Evolutionary conservation across 768 basidiomycete genomes (phyloP), one percentile per base, ranked within the genome.

Genomic region (Lactifluus volemus): DNA sequence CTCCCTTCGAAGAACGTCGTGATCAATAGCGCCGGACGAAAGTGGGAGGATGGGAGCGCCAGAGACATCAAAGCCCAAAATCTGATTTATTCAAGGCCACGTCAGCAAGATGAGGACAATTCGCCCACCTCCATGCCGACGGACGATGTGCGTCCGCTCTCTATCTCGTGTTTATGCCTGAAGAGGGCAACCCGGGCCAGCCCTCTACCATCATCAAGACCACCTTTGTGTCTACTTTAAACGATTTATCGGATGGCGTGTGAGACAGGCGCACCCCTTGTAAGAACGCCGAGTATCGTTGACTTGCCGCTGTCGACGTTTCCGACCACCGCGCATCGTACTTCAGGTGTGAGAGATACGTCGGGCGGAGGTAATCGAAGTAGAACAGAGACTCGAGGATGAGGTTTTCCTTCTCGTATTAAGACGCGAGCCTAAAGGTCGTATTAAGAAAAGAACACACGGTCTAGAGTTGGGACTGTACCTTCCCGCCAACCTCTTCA

Each of bases 151-250:
- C 97, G 78, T 6, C 96, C 96, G 19, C 89, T 93, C 75, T 98
- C 97, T 55, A 98, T 78, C 73, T 99, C 97, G 69, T 99, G 97
- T 71, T 98, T 97, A 71, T 99, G 97, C 57, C 96, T 80, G 73
- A 98, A 98, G 8, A 99, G 76, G 4, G 86, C 85, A 5, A 98
- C 88, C 55, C 96, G 88, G 0, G 89, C 88, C 53, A 83, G 81
- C 0, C 88, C 89, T 71, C 88, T 77, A 30, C 90, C 89, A 68
- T 93, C 91, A 67, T 93, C 91, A 55, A 92, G 75, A 19, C 81
- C 79, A 54, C 88, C 87, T 90, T 55, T 36, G 4, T 32, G 39
- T 21, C 25, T 5, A 10, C 49, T 49, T 67, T 25, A 58, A 60
- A 45, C 58, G 29, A 61, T 72, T 47, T 68, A 58, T 10, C 65